These are phyloP conservation scores for Moricandia arvensis DNA, from an alignment of 345 rosid species.

Conservation along the genomic window DNA sequence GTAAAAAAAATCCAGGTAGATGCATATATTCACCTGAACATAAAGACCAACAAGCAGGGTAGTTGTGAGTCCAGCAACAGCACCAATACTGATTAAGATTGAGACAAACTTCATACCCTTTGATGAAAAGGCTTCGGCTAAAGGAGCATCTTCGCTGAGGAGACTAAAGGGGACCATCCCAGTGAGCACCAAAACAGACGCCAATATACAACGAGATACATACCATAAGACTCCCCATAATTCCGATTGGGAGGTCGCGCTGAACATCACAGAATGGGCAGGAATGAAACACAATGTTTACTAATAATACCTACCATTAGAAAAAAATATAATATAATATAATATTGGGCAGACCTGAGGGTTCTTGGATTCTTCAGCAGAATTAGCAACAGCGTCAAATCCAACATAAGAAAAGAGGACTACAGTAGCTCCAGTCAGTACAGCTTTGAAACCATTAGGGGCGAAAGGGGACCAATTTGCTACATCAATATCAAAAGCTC, in stretches of 20 bases:
- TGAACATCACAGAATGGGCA: too few species aligned
- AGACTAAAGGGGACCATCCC: conserved; percentile 85
- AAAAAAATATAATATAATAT: too few species aligned
- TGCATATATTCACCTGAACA: conserved; percentile 99
- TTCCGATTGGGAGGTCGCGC: conserved; percentile 88
- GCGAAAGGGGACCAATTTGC: conserved; percentile 94
- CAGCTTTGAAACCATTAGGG: conserved; percentile 70
- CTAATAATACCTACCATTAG: too few species aligned
- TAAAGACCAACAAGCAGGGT: conserved; percentile 93
- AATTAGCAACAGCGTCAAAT: conserved; percentile 96
- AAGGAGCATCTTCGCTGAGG: conserved; percentile 89
- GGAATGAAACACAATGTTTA: too few species aligned
- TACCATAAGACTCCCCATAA: conserved; percentile 83
- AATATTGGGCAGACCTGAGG: conserved; percentile 58
- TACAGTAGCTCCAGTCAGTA: conserved; percentile 87
- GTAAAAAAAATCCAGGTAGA: too few species aligned
- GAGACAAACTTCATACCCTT: conserved; percentile 86
- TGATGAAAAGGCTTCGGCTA: conserved; percentile 76
- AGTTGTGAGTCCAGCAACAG: conserved; percentile 96
- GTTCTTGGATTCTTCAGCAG: conserved; percentile 89
- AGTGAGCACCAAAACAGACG: conserved; percentile 89
- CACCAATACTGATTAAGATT: conserved; percentile 79
- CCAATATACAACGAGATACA: conserved; percentile 72
- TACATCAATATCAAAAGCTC: conserved; percentile 84
- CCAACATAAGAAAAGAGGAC: conserved; percentile 98